Evolutionary conservation across 805 yeast species (phyloP).

Genomic region (Kuraishia floccosa): DNA sequence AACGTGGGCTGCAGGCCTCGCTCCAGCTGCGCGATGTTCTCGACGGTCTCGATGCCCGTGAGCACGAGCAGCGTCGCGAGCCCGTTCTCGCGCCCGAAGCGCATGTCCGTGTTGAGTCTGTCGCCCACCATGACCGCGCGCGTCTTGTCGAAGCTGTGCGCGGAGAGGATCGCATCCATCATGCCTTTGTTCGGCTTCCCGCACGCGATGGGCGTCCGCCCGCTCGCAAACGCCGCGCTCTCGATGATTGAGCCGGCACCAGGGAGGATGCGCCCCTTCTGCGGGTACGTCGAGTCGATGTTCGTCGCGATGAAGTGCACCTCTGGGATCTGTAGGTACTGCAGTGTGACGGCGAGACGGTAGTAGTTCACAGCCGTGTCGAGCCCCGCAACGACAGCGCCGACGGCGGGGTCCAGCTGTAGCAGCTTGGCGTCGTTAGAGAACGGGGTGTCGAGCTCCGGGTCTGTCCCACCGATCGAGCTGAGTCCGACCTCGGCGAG

Average conservation of each 20-base stretch:
- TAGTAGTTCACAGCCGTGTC: constrained; percentile 71
- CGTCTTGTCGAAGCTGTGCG: constrained; percentile 39
- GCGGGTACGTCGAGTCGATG: constrained; percentile 90
- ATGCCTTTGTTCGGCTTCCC: constrained; percentile 88
- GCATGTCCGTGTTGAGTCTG: constrained; percentile 89
- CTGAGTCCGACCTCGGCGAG: constrained; percentile 61
- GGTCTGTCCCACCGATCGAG: constrained; percentile 78
- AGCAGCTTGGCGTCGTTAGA: constrained; percentile 43
- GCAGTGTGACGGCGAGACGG: constrained; percentile 71
- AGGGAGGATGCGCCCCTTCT: constrained; percentile 74
- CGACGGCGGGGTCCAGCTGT: constrained; percentile 62
- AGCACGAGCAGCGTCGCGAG: constrained; percentile 80
- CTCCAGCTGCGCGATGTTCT: constrained; percentile 32
- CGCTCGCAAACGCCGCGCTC: constrained; percentile 60
- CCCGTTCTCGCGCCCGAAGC: constrained; percentile 81
- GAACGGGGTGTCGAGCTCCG: constrained; percentile 39
- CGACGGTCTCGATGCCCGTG: constrained; percentile 83
- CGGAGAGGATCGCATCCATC: constrained; percentile 81
- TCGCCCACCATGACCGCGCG: constrained; percentile 92
- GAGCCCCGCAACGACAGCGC: constrained; percentile 85
- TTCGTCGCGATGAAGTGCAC: constrained; percentile 85
- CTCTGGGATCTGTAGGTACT: constrained; percentile 56
- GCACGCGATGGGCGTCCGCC: constrained; percentile 80
- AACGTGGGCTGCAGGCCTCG: constrained; percentile 45
- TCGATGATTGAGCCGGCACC: constrained; percentile 94